Percentiles rank a stretch among this genome's conserved stretches.
phyloP scores from a whole-genome alignment of 306 rosid species.

The Quercus agrifolia region DNA sequence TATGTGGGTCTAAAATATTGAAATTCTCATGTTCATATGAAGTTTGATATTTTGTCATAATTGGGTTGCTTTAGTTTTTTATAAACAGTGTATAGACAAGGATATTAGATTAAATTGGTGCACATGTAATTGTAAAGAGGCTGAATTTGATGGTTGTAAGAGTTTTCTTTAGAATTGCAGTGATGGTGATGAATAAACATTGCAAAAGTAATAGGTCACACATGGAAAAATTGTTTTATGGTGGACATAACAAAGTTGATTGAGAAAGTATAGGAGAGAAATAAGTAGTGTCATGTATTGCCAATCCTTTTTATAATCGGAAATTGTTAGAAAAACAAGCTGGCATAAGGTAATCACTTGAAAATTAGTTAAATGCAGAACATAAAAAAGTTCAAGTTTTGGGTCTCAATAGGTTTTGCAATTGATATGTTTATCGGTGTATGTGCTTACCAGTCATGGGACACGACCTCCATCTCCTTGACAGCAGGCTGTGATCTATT shows the following conservation, averaged over 20 bases:
- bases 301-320: background rate
- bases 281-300: background rate
- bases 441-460: slow-evolving; percentile 63
- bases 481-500: slow-evolving; percentile 94
- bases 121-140: background rate
- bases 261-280: background rate
- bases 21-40: background rate
- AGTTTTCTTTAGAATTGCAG: background rate
- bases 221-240: background rate
- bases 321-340: background rate
- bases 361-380: background rate
- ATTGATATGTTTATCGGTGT: background rate
- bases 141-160: background rate
- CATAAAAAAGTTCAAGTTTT: background rate
- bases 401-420: background rate
- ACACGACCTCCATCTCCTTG: slow-evolving; percentile 84
- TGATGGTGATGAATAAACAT: background rate
- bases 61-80: too few species aligned
- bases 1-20: background rate
- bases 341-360: background rate
- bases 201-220: background rate
- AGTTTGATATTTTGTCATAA: background rate
- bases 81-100: too few species aligned
- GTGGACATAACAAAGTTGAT: background rate
- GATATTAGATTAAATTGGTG: background rate